Conservation (phyloP, 148 eudicot genomes). For the Diospyros kaki region DNA sequence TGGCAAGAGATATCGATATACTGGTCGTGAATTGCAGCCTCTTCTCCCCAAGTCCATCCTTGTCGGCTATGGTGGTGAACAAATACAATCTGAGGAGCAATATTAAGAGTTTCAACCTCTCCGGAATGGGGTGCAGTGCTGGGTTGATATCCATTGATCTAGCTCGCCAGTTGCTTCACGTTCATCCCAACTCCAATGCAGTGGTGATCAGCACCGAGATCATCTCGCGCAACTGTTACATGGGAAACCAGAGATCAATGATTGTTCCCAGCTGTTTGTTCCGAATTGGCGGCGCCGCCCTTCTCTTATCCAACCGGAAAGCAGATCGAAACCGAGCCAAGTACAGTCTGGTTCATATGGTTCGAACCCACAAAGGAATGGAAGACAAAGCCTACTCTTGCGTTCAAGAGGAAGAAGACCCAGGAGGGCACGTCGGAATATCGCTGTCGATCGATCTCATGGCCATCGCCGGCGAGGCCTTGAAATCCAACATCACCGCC, state of each 20-base stretch:
- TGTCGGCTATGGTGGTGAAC: background rate
- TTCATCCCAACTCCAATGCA: background rate
- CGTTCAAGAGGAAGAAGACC: background rate
- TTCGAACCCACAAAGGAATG: background rate
- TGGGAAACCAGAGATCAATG: background rate
- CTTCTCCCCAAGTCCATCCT: background rate
- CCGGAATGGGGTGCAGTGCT: background rate
- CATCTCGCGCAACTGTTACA: background rate
- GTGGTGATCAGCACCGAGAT: background rate
- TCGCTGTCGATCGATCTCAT: background rate
- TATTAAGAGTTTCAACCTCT: background rate
- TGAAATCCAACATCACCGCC: constrained; percentile 1
- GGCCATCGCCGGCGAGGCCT: background rate
- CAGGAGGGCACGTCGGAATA: background rate
- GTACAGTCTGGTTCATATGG: background rate
- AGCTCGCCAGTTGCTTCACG: background rate
- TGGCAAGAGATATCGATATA: background rate
- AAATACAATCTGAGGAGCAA: background rate
- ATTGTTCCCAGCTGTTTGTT: background rate
- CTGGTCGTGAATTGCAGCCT: background rate
- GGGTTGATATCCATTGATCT: background rate
- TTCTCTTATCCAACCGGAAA: background rate
- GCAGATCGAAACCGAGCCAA: background rate
- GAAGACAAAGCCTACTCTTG: background rate
- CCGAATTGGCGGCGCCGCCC: background rate